Conservation (phyloP, 192 early-diverging fungal species). For the Backusella morwellensis region DNA sequence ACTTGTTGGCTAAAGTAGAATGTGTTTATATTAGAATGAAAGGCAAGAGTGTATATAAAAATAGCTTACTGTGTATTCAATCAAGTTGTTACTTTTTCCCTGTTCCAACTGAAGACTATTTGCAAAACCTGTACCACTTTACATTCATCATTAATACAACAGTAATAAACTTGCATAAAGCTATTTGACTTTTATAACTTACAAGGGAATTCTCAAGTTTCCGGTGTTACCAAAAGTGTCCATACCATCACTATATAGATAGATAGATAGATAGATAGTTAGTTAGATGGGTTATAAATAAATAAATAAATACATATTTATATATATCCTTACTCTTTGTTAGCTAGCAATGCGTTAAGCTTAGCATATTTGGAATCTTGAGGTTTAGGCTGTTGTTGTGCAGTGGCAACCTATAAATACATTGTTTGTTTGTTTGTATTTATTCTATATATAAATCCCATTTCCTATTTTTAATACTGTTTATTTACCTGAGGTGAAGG, state of each 20-base stretch:
- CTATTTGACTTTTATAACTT: constrained; percentile 20
- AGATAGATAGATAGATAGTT: background rate
- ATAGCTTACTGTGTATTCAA: background rate
- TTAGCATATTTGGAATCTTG: constrained; percentile 27
- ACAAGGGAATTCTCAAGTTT: constrained; percentile 49
- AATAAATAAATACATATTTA: background rate
- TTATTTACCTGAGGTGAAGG: background rate
- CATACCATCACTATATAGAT: constrained; percentile 44
- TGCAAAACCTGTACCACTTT: constrained; percentile 31
- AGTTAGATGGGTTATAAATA: background rate
- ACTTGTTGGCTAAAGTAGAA: background rate
- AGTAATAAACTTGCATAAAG: background rate
- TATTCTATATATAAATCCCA: background rate
- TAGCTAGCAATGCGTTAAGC: constrained; percentile 26
- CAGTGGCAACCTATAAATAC: background rate
- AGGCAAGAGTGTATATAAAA: background rate
- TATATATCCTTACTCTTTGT: constrained; percentile 17
- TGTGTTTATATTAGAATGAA: background rate
- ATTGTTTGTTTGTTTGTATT: background rate
- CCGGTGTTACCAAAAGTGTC: constrained; percentile 59
- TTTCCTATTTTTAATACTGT: background rate
- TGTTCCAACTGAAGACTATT: constrained; percentile 16
- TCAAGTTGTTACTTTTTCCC: background rate
- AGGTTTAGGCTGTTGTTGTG: background rate
- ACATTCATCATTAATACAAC: background rate